Evolutionary conservation across 2,329 filamentous ascomycete genomes (phyloP), one percentile per base, ranked within the genome.

Genomic region (Neospermospora avenae): DNA sequence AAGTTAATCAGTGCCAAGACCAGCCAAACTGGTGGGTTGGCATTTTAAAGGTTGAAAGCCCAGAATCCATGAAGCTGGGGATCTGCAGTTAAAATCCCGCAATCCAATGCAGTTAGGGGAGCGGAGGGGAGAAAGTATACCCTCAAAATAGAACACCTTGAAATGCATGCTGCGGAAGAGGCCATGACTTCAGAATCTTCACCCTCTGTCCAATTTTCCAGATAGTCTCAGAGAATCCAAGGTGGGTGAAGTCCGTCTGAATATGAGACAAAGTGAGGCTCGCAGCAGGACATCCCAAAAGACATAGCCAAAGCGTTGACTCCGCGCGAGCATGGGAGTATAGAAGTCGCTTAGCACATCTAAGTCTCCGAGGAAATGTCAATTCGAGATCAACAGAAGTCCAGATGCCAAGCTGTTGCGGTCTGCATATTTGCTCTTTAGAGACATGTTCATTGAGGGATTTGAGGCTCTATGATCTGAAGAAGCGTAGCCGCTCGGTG

Each of bases 401-500:
- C 37, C 37, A 39, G 34, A 42, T 61, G 54, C 59, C 59, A 61
- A 61, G 59, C 51, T n/a, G n/a, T 53, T 20, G 13, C 22, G 24
- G 16, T 31, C 18, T n/a, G 18, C 39, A 51, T 28, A 25, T 57
- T 42, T 34, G 54, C 55, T 52, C 55, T 54, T 41, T 48, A 48
- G 41, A 57, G 59, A 61, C 59, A 54, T 18, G 45, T 42, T 20
- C 37, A 18, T n/a, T n/a, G n/a, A n/a, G n/a, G n/a, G n/a, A n/a
- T n/a, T 52, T 20, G 16, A 39, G 25, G 22, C 7, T 52, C 18
- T 53, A 31, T 61, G 54, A 48, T 28, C 44, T 14, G 20, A 52
- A n/a, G 13, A 28, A 22, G 45, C 35, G 46, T 53, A 24, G 54
- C 53, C 48, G 20, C 42, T 28, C 31, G 48, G 28, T 57, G 52